Conservation (phyloP, 768 basidiomycete genomes). For the Lactarius psammicola region DNA sequence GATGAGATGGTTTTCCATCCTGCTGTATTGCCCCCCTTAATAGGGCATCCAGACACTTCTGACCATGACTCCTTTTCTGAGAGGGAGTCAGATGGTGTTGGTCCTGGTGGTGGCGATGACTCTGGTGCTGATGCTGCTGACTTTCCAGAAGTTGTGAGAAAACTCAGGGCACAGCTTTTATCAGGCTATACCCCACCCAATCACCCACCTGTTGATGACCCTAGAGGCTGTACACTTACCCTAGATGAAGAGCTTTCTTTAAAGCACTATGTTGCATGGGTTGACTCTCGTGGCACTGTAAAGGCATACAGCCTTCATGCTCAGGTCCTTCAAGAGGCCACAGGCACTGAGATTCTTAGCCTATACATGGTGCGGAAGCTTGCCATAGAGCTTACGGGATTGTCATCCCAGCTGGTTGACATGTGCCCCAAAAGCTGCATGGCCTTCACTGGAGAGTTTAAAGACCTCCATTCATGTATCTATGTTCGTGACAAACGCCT, state of each 20-base stretch:
- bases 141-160: neutral
- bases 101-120: neutral
- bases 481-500: neutral
- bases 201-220: neutral
- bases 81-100: neutral
- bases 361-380: neutral
- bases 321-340: neutral
- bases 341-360: too few relatives aligned
- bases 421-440: slow-evolving; percentile 12
- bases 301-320: neutral
- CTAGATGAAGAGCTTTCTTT: neutral
- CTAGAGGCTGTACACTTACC: neutral
- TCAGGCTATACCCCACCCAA: neutral
- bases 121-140: neutral
- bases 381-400: slow-evolving; percentile 1
- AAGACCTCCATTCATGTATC: neutral
- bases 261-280: neutral
- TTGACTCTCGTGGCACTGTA: neutral
- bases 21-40: too few relatives aligned
- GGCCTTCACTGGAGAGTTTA: slow-evolving; percentile 1
- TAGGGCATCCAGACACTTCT: too few relatives aligned
- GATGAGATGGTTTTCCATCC: too few relatives aligned
- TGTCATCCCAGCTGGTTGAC: neutral
- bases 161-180: neutral
- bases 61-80: too few relatives aligned